A percentile compares a stretch with the other conserved stretches of the same genome.
These are phyloP conservation scores for Orychophragmus violaceus DNA, from an alignment of 345 rosid genomes.

Conservation along the genomic window DNA sequence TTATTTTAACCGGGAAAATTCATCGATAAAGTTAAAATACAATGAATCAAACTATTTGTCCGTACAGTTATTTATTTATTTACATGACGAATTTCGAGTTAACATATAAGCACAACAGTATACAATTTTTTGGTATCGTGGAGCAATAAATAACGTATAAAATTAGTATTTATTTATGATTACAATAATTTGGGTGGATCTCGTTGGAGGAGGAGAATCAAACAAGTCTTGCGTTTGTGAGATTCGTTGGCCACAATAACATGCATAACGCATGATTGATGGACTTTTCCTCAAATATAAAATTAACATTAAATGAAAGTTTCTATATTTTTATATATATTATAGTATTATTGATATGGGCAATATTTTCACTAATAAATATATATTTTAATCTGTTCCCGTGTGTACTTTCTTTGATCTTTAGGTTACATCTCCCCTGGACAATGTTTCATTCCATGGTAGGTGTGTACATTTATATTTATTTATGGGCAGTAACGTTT, in stretches of 20 bases:
- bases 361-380: too few species aligned
- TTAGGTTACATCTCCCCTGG: conserved; percentile 29
- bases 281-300: conserved; percentile 22
- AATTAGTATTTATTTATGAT: neutral
- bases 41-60: too few species aligned
- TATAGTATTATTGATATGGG: neutral
- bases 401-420: conserved; percentile 24
- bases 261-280: conserved; percentile 32
- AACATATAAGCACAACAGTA: too few species aligned
- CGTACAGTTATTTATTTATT: too few species aligned
- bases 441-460: conserved; percentile 28
- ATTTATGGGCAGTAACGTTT: conserved; percentile 4
- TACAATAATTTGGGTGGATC: conserved; percentile 29
- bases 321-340: neutral
- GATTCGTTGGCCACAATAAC: conserved; percentile 35
- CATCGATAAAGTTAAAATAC: conserved; percentile 1
- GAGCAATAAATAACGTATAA: neutral
- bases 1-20: neutral
- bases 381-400: neutral
- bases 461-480: conserved; percentile 9
- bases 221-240: conserved; percentile 23
- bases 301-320: neutral
- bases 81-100: too few species aligned
- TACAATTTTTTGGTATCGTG: neutral
- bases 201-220: conserved; percentile 22